Evolutionary conservation across 148 eudicot species (phyloP), one percentile per base, ranked within the genome.

Genomic region (Camellia sinensis): DNA sequence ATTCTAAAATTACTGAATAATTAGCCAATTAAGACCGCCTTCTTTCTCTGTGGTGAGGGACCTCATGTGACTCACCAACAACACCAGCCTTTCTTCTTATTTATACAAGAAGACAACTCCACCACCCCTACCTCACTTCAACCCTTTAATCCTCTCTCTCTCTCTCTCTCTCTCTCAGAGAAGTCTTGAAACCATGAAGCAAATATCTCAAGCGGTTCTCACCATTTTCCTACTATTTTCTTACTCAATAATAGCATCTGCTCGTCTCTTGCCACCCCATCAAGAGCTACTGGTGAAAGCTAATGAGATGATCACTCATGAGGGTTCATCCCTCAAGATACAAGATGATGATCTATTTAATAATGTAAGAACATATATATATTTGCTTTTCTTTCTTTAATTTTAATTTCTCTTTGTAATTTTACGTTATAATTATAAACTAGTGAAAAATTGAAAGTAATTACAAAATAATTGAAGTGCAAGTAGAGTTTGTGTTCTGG

Each of bases 101-200:
- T 73, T 74, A 74, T 74, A 74, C 50, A 3, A 9, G 61, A 17
- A 72, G 60, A 7, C 71, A 60, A 19, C 41, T 48, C 3, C 77
- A 21, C 63, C 71, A 54, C 69, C 18, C 44, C 44, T 44, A 40
- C 7, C 66, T 54, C 46, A n/a, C 76, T 37, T 41, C 37, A 22
- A 48, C 57, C 13, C 15, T 37, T 12, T 48, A 4, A 52, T 13
- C 9, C 43, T 40, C 3, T 13, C 41, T 64, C 67, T 29, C 37
- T 46, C 74, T 71, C 57, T 50, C 59, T 29, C 37, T 46, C 7
- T 43, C 14, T 48, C 70, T 64, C 76, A 14, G 0, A 64, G 17
- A 61, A 71, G 41, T 2, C 70, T 67, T 74, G 67, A 13, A 76
- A 56, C 54, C 76, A 82, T 82, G 84, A 82, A 82, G 80, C 84